Evolutionary conservation across 768 basidiomycete species (phyloP).

Genomic region (Mycena belliarum): DNA sequence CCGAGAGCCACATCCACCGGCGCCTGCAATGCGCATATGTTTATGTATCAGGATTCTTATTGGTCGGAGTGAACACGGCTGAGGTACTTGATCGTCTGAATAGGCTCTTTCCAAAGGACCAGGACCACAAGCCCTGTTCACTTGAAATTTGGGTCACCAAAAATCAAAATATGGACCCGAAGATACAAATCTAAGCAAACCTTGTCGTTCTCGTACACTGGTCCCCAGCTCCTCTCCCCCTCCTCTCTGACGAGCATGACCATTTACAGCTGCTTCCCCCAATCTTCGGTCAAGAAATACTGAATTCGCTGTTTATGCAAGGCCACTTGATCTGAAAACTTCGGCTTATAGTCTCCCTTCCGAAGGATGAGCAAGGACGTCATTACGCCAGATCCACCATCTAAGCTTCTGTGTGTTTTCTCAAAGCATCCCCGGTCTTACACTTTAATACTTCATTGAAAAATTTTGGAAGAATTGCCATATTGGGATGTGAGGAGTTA

Average conservation of each 20-base stretch:
- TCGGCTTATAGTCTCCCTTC: slow-evolving; percentile 10
- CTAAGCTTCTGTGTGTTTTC: no score
- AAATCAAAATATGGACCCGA: no score
- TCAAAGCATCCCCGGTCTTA: no score
- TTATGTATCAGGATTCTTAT: slow-evolving; percentile 26
- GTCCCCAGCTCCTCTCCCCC: slow-evolving; percentile 31
- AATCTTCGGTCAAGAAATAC: slow-evolving; percentile 28
- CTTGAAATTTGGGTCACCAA: no score
- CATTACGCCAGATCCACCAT: slow-evolving; percentile 27
- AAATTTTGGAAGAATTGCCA: no score
- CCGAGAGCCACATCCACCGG: no score
- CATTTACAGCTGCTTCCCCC: neutral
- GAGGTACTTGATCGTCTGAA: neutral
- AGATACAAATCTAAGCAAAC: neutral
- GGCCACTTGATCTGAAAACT: slow-evolving; percentile 14
- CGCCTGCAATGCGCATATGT: slow-evolving; percentile 25
- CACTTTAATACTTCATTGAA: no score
- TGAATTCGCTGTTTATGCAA: slow-evolving; percentile 32
- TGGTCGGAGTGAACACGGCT: neutral
- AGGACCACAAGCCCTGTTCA: neutral
- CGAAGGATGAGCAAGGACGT: slow-evolving; percentile 26
- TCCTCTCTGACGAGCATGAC: slow-evolving; percentile 34
- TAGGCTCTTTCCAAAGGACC: neutral
- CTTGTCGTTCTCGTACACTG: slow-evolving; percentile 2
- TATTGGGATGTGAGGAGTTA: neutral